A percentile compares a stretch with the other conserved stretches of the same genome.
Conservation (phyloP, 192 early-diverging fungal genomes). For the Umbelopsis sp. region DNA sequence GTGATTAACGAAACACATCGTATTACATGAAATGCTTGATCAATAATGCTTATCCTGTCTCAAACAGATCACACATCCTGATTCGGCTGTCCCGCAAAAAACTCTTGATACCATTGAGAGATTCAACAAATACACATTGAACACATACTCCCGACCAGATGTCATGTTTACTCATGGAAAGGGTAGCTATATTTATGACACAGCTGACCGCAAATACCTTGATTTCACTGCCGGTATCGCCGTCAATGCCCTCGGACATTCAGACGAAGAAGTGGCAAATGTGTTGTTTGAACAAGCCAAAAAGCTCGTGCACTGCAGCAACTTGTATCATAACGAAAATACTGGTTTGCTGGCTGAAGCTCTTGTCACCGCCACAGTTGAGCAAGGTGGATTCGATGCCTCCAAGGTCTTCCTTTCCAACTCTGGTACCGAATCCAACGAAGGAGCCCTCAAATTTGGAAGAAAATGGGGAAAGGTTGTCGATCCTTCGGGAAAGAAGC, state of each 20-base stretch:
- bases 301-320: constrained; percentile 85
- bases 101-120: constrained; percentile 47
- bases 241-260: constrained; percentile 91
- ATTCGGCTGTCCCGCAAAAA: constrained; percentile 45
- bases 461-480: constrained; percentile 79
- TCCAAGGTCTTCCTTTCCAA: constrained; percentile 92
- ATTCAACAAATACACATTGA: constrained; percentile 65
- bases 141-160: constrained; percentile 72
- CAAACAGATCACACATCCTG: constrained; percentile 54
- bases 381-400: constrained; percentile 50
- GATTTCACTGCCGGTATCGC: constrained; percentile 97
- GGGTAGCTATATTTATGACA: constrained; percentile 82
- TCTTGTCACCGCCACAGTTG: constrained; percentile 66
- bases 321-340: constrained; percentile 92
- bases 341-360: constrained; percentile 77
- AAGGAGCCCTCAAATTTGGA: constrained; percentile 96
- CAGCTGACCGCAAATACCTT: constrained; percentile 73
- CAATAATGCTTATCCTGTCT: not conserved
- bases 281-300: constrained; percentile 81
- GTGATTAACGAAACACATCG: not conserved
- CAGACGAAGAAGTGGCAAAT: constrained; percentile 71
- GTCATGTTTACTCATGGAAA: constrained; percentile 81
- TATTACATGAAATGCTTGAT: not conserved
- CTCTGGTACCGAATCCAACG: constrained; percentile 98
- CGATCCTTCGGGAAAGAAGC: constrained; percentile 55